Evolutionary conservation across 192 early-diverging fungal species (phyloP).

Genomic region (Mortierella claussenii): DNA sequence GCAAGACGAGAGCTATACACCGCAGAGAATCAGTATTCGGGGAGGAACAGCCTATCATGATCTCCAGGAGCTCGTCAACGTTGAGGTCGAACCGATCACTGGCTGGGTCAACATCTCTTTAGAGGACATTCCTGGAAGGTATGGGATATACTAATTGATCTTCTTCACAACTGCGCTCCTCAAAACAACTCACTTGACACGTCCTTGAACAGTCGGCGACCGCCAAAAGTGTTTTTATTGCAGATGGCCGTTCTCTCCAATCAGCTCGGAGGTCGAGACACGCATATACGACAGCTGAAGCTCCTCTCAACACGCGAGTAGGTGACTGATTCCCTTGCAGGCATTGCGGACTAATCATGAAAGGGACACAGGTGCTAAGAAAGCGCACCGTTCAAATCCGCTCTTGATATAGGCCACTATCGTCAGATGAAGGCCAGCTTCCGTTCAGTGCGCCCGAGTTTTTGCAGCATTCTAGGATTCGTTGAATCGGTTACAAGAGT

Average conservation of each 20-base stretch:
- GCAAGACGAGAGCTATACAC: constrained; percentile 89
- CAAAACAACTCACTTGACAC: too few species aligned
- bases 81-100: constrained; percentile 66
- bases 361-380: too few species aligned
- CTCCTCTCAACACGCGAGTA: constrained; percentile 68
- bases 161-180: not conserved
- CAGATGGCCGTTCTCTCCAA: constrained; percentile 79
- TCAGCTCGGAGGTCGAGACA: constrained; percentile 86
- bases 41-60: constrained; percentile 76
- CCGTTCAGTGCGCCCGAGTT: constrained; percentile 63
- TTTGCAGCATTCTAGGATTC: constrained; percentile 50
- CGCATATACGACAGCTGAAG: constrained; percentile 81
- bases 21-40: constrained; percentile 68
- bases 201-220: constrained; percentile 57
- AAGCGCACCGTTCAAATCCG: too few species aligned
- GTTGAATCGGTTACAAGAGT: too few species aligned
- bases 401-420: constrained; percentile 30
- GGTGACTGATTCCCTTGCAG: too few species aligned
- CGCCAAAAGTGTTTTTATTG: constrained; percentile 69
- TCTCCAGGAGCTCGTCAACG: constrained; percentile 65
- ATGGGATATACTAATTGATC: not conserved
- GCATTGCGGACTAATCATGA: too few species aligned
- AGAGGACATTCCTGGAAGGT: constrained; percentile 53
- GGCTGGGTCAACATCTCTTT: constrained; percentile 80
- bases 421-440: constrained; percentile 52